Conservation (phyloP, 129 eudicot species). For the Glebionis coronaria region DNA sequence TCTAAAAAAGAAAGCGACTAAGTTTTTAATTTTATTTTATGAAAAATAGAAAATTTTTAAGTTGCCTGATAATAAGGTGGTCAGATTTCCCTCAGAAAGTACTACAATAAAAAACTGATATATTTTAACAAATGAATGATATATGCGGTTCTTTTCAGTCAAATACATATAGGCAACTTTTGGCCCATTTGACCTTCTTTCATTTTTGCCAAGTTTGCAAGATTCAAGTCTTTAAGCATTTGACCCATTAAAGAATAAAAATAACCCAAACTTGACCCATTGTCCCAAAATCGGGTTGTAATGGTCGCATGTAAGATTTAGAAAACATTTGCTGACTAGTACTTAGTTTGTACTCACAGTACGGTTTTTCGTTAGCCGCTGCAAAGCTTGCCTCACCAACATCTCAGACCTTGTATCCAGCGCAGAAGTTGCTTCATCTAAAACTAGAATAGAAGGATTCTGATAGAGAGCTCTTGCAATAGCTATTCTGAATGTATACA, state of each 20-base stretch:
- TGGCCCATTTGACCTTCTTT: not conserved
- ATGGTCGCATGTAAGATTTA: not conserved
- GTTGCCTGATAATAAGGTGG: too few species aligned
- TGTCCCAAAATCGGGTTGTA: not conserved
- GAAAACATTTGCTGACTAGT: not conserved
- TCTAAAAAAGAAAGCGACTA: too few species aligned
- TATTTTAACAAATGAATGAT: not conserved
- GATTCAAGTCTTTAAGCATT: too few species aligned
- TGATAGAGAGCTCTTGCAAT: slow-evolving; percentile 95
- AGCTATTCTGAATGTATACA: slow-evolving; percentile 56
- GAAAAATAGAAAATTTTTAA: too few species aligned
- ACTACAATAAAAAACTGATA: not conserved
- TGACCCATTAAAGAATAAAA: too few species aligned
- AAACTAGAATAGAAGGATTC: slow-evolving; percentile 70
- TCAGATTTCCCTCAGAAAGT: too few species aligned
- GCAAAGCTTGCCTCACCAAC: slow-evolving; percentile 92
- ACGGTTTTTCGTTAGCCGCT: slow-evolving; percentile 61
- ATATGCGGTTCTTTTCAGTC: not conserved
- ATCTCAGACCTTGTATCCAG: slow-evolving; percentile 81
- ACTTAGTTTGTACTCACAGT: slow-evolving; percentile 48
- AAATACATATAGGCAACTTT: not conserved
- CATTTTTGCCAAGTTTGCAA: not conserved
- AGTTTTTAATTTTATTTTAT: too few species aligned
- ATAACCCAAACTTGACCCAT: not conserved
- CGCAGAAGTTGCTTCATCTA: slow-evolving; percentile 98